Percentiles rank a stretch among this genome's conserved stretches.
phyloP scores from a whole-genome alignment of 2,329 filamentous ascomycete species.

The Clarireedia homoeocarpa region DNA sequence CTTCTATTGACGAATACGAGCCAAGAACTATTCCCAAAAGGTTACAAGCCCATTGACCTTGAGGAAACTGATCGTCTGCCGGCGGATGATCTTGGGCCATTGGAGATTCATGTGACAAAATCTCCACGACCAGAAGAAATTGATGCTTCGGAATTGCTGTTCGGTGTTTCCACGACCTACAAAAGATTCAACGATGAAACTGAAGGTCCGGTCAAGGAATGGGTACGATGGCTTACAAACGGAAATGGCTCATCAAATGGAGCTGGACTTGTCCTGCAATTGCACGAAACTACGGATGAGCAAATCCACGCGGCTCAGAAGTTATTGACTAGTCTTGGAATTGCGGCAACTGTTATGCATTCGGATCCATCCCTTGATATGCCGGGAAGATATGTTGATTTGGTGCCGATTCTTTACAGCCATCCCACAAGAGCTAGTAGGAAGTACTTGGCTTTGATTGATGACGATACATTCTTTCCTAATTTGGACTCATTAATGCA shows the following conservation, averaged over 20 bases:
- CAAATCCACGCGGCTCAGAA: constrained; percentile 42
- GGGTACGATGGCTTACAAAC: constrained; percentile 53
- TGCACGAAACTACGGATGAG: constrained; percentile 43
- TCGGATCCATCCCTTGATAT: constrained; percentile 47
- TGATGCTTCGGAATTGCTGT: constrained; percentile 50
- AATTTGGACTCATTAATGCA: constrained; percentile 20
- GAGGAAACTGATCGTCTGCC: constrained; percentile 14
- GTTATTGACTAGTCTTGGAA: constrained; percentile 39
- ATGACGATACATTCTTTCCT: constrained; percentile 30
- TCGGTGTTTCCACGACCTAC: constrained; percentile 52
- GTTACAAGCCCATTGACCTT: constrained; percentile 20
- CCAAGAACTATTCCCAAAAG: constrained; percentile 21
- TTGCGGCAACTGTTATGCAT: constrained; percentile 49
- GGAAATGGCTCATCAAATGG: constrained; percentile 47
- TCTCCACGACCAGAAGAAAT: constrained; percentile 40
- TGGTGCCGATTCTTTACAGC: constrained; percentile 46
- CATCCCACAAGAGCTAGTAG: constrained; percentile 31
- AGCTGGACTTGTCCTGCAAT: constrained; percentile 46
- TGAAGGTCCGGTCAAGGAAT: constrained; percentile 46
- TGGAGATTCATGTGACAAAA: constrained; percentile 25
- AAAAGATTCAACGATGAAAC: constrained; percentile 42
- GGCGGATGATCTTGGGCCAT: constrained; percentile 9
- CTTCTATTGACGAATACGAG: constrained; percentile 21
- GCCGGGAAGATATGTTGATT: constrained; percentile 50
- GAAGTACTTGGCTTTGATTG: constrained; percentile 27